phyloP scores from a whole-genome alignment of 768 basidiomycete genomes.

The Tylopilus sp. region DNA sequence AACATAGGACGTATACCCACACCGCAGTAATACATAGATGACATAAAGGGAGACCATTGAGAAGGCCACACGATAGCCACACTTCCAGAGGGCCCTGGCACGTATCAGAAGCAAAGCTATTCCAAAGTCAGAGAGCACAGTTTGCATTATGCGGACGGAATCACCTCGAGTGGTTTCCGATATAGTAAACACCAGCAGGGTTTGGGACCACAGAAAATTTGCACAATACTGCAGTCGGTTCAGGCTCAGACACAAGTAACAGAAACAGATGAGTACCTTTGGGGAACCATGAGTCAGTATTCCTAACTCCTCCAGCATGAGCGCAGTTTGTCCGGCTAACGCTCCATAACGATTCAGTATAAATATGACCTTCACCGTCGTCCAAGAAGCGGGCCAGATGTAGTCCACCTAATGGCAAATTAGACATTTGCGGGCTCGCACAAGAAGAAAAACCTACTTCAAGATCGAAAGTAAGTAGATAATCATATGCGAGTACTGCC shows the following conservation, averaged over 20 bases:
- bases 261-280: neutral
- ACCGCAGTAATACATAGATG: neutral
- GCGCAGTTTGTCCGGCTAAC: constrained; percentile 6
- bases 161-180: constrained; percentile 15
- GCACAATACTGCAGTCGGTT: constrained; percentile 9
- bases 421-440: neutral
- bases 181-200: neutral
- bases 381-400: constrained; percentile 6
- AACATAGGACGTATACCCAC: neutral
- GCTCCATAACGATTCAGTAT: neutral
- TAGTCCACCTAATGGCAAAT: neutral
- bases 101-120: constrained; percentile 17
- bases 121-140: neutral
- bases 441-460: constrained; percentile 11
- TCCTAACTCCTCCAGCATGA: constrained; percentile 13
- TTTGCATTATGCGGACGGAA: neutral
- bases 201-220: neutral
- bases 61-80: neutral
- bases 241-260: neutral
- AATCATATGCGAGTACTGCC: constrained; percentile 12
- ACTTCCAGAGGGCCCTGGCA: constrained; percentile 19
- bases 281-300: constrained; percentile 2
- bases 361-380: constrained; percentile 5
- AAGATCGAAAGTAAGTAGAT: constrained; percentile 15
- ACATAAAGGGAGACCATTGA: neutral